A percentile compares a stretch with the other conserved stretches of the same genome.
Evolutionary conservation across 148 eudicot species (phyloP).

Genomic region (Chenopodium formosanum): DNA sequence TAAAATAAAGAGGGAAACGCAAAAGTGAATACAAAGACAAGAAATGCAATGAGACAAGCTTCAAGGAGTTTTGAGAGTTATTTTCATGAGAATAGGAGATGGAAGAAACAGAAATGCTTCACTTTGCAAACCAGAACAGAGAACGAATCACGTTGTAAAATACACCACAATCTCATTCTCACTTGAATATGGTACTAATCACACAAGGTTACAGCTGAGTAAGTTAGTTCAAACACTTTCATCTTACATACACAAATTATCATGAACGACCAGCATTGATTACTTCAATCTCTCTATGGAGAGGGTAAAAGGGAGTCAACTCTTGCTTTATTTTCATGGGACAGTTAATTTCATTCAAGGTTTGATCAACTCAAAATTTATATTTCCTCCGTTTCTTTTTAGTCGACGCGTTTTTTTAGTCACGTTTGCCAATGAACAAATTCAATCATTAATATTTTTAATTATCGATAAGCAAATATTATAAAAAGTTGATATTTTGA

Average conservation of each 20-base stretch:
- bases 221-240: not conserved
- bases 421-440: too few species aligned
- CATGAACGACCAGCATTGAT: not conserved
- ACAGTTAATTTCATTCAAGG: not conserved
- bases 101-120: not conserved
- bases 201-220: not conserved
- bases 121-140: not conserved
- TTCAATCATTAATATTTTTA: too few species aligned
- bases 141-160: not conserved
- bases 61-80: not conserved
- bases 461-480: too few species aligned
- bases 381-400: too few species aligned
- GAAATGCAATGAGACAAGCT: not conserved
- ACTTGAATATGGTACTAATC: not conserved
- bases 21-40: slow-evolving; percentile 2
- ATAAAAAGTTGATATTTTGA: too few species aligned
- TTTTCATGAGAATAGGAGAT: not conserved
- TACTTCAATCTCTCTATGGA: not conserved
- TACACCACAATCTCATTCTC: not conserved
- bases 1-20: slow-evolving; percentile 20
- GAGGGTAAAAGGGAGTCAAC: not conserved
- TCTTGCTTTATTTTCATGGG: not conserved
- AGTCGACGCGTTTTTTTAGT: too few species aligned
- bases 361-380: not conserved
- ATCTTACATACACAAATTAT: not conserved